Base-by-base conservation (phyloP, 805 yeast species). In the Sungouiozyma ichnusensis region DNA sequence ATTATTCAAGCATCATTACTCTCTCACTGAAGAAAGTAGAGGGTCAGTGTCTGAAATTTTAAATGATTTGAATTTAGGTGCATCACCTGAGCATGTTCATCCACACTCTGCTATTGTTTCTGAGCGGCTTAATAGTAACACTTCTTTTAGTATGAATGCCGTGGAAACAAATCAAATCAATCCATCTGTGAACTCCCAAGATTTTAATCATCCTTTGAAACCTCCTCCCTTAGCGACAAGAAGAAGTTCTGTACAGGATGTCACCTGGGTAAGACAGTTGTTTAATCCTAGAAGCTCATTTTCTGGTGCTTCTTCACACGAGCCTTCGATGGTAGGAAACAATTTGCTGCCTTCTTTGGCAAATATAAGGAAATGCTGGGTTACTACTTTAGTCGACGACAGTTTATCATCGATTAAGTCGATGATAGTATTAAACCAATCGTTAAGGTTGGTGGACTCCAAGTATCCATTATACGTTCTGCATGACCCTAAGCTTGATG, bases 271-370 rank as follows among this genome's bases (percentile, higher is more conserved):
- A 8, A 51, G 63, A 41, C 63, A 58, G 36, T 44, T 54, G 32
- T 38, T 60, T 41, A 61, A 61, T 39, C 65, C 65, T n/a, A 49
- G 65, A 41, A 57, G 63, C 44, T 61, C 65, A 2, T 60, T 61
- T 36, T 58, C 65, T 5, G 61, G 61, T 6, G 45, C 44, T 3
- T 50, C 60, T 2, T 20, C 48, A 4, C 48, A 52, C 39, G 60
- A 54, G 39, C 55, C 56, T 3, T 14, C 43, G 16, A 29, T 31
- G 13, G 16, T 14, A 4, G 31, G 20, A 3, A n/a, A 16, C 3
- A n/a, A n/a, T n/a, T n/a, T n/a, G n/a, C n/a, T n/a, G n/a, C n/a
- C n/a, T n/a, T n/a, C n/a, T n/a, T n/a, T n/a, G n/a, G n/a, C n/a
- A n/a, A 35, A 2, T 16, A 18, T 33, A 38, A 35, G 35, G 27